Evolutionary conservation across 1,139 yeast genomes (phyloP).

Genomic region (Pneumocystis murina): DNA sequence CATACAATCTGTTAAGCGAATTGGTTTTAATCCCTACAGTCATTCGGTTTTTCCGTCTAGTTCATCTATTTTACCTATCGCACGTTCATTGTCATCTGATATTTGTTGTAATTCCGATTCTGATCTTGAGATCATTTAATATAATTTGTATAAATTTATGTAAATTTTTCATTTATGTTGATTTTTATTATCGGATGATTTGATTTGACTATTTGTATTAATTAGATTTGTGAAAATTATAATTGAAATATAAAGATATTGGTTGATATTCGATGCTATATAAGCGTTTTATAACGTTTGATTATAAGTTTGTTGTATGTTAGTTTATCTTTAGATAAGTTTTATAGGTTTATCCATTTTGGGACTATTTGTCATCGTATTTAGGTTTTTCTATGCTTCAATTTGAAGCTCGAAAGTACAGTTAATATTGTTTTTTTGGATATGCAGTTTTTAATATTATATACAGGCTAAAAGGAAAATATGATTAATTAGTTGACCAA

Average conservation of each 20-base stretch:
- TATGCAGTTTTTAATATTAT: no score
- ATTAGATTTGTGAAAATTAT: background rate
- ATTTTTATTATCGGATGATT: background rate
- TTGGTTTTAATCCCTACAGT: background rate
- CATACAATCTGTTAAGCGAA: background rate
- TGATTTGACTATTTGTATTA: background rate
- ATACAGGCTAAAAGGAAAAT: no score
- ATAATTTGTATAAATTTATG: background rate
- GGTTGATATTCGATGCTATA: background rate
- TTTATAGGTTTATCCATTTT: background rate
- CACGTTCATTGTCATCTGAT: background rate
- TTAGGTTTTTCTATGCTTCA: background rate
- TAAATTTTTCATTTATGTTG: background rate
- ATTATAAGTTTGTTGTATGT: background rate
- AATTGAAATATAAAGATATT: background rate
- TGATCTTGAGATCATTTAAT: background rate
- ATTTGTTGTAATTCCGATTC: background rate
- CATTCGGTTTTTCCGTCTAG: background rate
- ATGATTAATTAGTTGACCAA: no score
- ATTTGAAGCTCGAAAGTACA: background rate
- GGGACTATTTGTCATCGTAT: background rate
- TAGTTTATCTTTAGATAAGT: background rate
- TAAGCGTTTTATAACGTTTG: background rate
- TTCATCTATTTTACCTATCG: background rate
- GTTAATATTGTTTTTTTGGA: no score